Conservation (phyloP, 177 flowering plant genomes). For the Telopea speciosissima region DNA sequence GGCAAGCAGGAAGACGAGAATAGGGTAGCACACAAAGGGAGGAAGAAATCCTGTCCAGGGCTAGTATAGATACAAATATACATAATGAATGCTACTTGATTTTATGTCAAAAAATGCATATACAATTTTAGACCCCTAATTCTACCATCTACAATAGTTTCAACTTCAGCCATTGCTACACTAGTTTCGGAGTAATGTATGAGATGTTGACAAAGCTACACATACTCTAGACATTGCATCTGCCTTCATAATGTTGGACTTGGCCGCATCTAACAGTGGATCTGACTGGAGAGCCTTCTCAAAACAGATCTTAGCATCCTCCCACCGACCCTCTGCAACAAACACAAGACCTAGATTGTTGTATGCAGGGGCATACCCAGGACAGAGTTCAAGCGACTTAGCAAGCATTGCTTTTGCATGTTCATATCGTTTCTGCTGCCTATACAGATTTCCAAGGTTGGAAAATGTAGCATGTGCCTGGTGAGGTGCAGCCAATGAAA, state of each 20-base stretch:
- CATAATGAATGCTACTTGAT: conserved; percentile 7
- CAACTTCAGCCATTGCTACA: not conserved
- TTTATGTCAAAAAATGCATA: not conserved
- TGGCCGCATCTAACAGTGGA: conserved; percentile 78
- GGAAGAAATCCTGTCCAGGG: not conserved
- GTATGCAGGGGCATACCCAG: conserved; percentile 91
- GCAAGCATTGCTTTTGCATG: conserved; percentile 76
- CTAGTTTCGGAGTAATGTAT: conserved; percentile 13
- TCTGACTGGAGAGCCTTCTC: conserved; percentile 64
- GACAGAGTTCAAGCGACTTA: conserved; percentile 68
- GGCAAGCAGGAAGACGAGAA: too few species aligned
- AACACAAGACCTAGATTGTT: conserved; percentile 93
- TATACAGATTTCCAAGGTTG: conserved; percentile 77
- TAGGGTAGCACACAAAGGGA: not conserved
- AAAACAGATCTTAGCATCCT: conserved; percentile 77
- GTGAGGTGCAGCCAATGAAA: conserved; percentile 47
- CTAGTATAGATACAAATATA: not conserved
- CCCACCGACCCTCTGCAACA: conserved; percentile 77
- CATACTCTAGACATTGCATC: conserved; percentile 37
- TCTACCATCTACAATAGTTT: conserved; percentile 1
- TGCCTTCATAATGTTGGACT: conserved; percentile 73
- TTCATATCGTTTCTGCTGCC: conserved; percentile 57
- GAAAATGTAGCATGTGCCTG: conserved; percentile 69
- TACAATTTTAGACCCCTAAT: not conserved
- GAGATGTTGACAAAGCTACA: conserved; percentile 18